These are phyloP conservation scores for Reticulascus tulasneorum DNA, from an alignment of 2,329 filamentous ascomycete genomes.

Conservation along the genomic window DNA sequence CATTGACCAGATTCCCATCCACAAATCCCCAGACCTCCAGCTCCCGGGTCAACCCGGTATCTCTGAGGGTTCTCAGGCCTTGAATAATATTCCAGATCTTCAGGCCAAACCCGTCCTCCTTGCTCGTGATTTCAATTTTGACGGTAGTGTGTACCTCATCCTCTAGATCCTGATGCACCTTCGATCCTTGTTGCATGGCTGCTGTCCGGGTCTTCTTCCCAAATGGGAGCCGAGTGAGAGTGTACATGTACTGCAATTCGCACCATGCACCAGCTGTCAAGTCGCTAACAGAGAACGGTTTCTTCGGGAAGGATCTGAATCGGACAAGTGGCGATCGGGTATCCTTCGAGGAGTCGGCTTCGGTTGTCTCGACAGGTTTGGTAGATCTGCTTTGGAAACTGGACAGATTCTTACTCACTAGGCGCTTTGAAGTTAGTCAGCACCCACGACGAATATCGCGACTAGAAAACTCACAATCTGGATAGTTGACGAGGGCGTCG, in stretches of 20 bases:
- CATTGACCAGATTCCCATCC: slow-evolving; percentile 79
- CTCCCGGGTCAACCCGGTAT: slow-evolving; percentile 70
- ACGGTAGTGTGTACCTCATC: slow-evolving; percentile 79
- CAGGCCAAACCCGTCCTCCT: slow-evolving; percentile 79
- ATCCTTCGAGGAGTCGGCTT: slow-evolving; percentile 23
- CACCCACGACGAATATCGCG: slow-evolving; percentile 11
- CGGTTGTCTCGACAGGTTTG: slow-evolving; percentile 17
- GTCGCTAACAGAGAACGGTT: slow-evolving; percentile 82
- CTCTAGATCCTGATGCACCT: slow-evolving; percentile 78
- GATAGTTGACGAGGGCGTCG: slow-evolving; percentile 36
- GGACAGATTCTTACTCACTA: slow-evolving; percentile 52
- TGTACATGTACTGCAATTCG: slow-evolving; percentile 90
- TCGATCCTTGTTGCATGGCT: slow-evolving; percentile 80
- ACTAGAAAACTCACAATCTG: slow-evolving; percentile 46
- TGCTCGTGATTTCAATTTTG: slow-evolving; percentile 64
- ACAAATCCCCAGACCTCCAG: slow-evolving; percentile 82
- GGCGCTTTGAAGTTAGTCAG: slow-evolving; percentile 63
- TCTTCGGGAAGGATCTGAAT: slow-evolving; percentile 73
- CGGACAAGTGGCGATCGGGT: slow-evolving; percentile 62
- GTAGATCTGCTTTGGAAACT: slow-evolving; percentile 12
- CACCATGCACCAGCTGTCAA: slow-evolving; percentile 90
- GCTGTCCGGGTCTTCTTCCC: slow-evolving; percentile 71
- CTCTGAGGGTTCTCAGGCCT: slow-evolving; percentile 69
- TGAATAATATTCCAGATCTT: slow-evolving; percentile 89
- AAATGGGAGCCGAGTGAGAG: slow-evolving; percentile 64